Evolutionary conservation across 139 green algal species (phyloP).

Genomic region (Penium margaritaceum): DNA sequence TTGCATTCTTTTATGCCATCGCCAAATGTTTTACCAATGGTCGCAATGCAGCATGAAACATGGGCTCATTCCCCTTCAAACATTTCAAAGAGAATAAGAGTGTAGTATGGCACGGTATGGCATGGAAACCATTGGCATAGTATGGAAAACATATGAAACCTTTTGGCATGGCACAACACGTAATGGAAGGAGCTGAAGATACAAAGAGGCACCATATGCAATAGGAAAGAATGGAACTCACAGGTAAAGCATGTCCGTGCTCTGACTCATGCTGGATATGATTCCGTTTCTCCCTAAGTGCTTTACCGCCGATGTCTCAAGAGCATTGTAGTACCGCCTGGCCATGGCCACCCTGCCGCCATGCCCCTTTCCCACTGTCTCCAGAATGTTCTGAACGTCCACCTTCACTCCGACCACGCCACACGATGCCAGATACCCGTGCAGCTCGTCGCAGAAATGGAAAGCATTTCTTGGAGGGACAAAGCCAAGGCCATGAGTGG

Average conservation of each 20-base stretch:
- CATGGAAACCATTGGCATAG: no score
- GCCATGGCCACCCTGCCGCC: slow-evolving; percentile 59
- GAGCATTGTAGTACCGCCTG: slow-evolving; percentile 24
- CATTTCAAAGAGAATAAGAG: no score
- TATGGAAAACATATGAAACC: no score
- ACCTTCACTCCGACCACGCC: slow-evolving; percentile 86
- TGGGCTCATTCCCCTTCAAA: no score
- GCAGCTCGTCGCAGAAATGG: slow-evolving; percentile 77
- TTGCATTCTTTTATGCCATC: no score
- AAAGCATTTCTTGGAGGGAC: slow-evolving; percentile 54
- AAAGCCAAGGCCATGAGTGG: slow-evolving; percentile 46
- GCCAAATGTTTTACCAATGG: no score
- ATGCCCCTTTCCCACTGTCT: slow-evolving; percentile 47
- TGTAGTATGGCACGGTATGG: no score
- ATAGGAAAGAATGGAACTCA: background rate
- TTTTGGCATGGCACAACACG: no score
- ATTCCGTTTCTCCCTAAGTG: slow-evolving; percentile 79
- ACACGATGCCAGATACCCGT: slow-evolving; percentile 65
- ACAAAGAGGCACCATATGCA: no score
- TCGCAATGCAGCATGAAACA: no score
- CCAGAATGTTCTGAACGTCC: slow-evolving; percentile 53
- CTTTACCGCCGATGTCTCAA: slow-evolving; percentile 61
- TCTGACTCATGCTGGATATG: slow-evolving; percentile 99
- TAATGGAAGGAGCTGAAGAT: no score
- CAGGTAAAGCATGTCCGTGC: slow-evolving; percentile 78